Evolutionary conservation across 1,139 yeast species (phyloP), one percentile per base, ranked within the genome.

Genomic region (Eremothecium cymbalariae): DNA sequence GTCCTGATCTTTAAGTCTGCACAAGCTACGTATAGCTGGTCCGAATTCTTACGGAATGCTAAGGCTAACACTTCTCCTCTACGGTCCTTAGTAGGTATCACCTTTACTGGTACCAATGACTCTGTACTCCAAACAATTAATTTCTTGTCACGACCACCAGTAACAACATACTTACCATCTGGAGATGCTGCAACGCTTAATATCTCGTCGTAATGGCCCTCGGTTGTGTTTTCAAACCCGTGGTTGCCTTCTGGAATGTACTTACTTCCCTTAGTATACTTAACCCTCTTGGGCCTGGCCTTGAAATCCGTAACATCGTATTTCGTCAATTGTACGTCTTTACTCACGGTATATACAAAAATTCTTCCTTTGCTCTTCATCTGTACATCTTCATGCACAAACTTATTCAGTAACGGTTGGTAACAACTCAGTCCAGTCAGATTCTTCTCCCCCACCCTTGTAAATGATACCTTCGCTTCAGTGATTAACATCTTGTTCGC

Each of bases 1-100:
- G 95, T 83, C 55, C 96, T 73, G 41, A 90, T 82, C 51, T 90
- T 80, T 50, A 86, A 73, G 58, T 90, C 98, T 1, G 86, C 86
- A 61, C 96, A 86, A 2, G 95, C 84, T 20, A 90, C 97, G 55
- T 80, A 90, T 40, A 90, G 65, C 58, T 86, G 94, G 60, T 82
- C 93, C 3, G 90, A 68, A 39, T 74, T 75, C 49, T 88, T 70
- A 48, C 95, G 76, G 63, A 90, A 90, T 4, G 74, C 68, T 37
- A 88, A 60, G 19, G 90, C 72, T 45, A 81, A 67, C 8, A 88
- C 81, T 20, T 77, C 73, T 25, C 90, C 85, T 42, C 77, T 68
- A 39, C 76, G 68, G 47, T 75, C 80, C 36, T 68, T 70, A 1
- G 90, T 80, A 40, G 81, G 88, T 43, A 88, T 65, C 5, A 79